phyloP scores from a whole-genome alignment of 768 basidiomycete species.

The Pleurotus sapidus region DNA sequence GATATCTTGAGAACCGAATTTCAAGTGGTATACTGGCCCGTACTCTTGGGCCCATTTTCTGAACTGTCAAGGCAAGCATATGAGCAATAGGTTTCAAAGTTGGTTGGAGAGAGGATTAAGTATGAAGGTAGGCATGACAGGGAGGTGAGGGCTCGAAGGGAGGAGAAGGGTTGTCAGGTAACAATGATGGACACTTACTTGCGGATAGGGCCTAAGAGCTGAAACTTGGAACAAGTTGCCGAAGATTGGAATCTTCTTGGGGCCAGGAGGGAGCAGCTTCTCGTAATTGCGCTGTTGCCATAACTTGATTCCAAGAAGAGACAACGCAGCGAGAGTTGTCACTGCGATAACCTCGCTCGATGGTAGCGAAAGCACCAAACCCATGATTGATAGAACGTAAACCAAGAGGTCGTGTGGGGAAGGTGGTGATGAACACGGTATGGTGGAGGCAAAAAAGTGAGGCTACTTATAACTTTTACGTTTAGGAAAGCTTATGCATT shows the following conservation, averaged over 20 bases:
- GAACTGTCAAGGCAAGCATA: constrained; percentile 12
- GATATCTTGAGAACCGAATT: constrained; percentile 21
- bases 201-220: constrained; percentile 19
- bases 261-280: constrained; percentile 23
- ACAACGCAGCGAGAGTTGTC: neutral
- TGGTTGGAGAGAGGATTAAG: too few species aligned
- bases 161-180: too few species aligned
- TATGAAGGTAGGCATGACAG: too few species aligned
- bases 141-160: too few species aligned
- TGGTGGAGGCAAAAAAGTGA: neutral
- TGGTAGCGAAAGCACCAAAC: too few species aligned
- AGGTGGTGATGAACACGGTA: too few species aligned
- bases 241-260: constrained; percentile 23
- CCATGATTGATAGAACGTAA: too few species aligned
- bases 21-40: constrained; percentile 24
- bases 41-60: constrained; percentile 23
- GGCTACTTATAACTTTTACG: neutral
- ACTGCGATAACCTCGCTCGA: too few species aligned
- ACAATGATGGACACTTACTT: constrained; percentile 10
- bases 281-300: neutral
- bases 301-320: neutral
- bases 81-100: too few species aligned
- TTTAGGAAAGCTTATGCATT: too few species aligned
- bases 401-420: too few species aligned
- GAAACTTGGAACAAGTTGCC: constrained; percentile 28